phyloP scores from a whole-genome alignment of 2,329 filamentous ascomycete species.

The Aplosporella prunicola region DNA sequence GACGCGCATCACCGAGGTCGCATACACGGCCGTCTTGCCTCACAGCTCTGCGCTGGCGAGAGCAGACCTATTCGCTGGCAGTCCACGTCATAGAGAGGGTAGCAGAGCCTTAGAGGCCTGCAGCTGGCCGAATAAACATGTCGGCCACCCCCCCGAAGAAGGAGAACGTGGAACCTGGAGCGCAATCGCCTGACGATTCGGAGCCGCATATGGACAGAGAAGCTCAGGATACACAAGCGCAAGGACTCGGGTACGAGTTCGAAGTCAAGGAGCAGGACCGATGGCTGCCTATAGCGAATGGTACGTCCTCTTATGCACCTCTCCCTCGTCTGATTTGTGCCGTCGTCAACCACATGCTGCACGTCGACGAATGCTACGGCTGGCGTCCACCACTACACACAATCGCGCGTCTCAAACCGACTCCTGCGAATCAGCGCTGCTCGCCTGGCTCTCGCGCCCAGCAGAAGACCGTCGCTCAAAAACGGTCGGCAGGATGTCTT shows the following conservation, averaged over 20 bases:
- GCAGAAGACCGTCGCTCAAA: constrained; percentile 14
- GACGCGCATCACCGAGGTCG: constrained; percentile 16
- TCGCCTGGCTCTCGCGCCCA: too few relatives aligned
- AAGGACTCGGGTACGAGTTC: constrained; percentile 77
- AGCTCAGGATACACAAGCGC: constrained; percentile 65
- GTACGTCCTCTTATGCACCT: constrained; percentile 54
- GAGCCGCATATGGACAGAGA: constrained; percentile 87
- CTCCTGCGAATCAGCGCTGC: constrained; percentile 36
- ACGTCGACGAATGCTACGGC: constrained; percentile 33
- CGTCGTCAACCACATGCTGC: constrained; percentile 23
- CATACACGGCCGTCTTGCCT: constrained; percentile 21
- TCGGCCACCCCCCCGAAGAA: constrained; percentile 88
- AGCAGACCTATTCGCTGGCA: constrained; percentile 13
- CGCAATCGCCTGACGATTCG: constrained; percentile 82
- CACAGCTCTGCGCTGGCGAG: constrained; percentile 10
- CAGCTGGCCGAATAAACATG: constrained; percentile 71
- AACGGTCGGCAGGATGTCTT: constrained; percentile 37
- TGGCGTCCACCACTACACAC: constrained; percentile 37
- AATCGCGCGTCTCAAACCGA: constrained; percentile 38
- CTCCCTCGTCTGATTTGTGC: constrained; percentile 29
- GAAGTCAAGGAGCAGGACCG: constrained; percentile 99
- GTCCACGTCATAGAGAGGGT: constrained; percentile 21
- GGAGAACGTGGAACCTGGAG: constrained; percentile 78
- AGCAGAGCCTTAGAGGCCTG: constrained; percentile 32
- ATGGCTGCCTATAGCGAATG: constrained; percentile 99